Conservation (phyloP, 768 basidiomycete genomes). For the Roridomyces roridus region DNA sequence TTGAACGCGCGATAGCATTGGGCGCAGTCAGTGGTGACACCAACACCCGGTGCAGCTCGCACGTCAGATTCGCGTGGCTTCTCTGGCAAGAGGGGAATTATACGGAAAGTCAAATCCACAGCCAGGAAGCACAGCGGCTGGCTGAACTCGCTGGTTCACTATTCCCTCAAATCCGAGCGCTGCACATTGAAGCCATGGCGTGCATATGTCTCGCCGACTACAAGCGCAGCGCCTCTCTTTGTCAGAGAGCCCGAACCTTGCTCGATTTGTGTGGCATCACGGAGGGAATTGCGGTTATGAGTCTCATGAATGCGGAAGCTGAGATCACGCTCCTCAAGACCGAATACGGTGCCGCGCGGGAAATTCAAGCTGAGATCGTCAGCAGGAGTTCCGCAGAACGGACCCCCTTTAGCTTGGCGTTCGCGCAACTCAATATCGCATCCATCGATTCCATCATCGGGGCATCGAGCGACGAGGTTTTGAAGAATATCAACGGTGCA, state of each 20-base stretch:
- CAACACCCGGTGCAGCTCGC: too few relatives aligned
- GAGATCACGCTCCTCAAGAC: neutral
- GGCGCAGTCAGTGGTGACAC: too few relatives aligned
- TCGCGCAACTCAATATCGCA: neutral
- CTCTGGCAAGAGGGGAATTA: too few relatives aligned
- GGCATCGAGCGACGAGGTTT: too few relatives aligned
- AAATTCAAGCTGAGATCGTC: neutral
- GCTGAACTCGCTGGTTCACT: neutral
- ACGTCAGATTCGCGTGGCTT: too few relatives aligned
- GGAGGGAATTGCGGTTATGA: neutral
- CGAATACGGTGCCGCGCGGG: neutral
- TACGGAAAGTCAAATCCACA: too few relatives aligned
- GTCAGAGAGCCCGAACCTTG: neutral
- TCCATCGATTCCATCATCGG: too few relatives aligned
- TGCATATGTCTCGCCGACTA: neutral
- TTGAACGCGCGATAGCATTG: too few relatives aligned
- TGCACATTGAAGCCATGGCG: neutral
- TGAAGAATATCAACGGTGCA: too few relatives aligned
- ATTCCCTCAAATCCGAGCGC: neutral
- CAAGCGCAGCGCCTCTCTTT: neutral
- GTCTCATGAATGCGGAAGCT: neutral
- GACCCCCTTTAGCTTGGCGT: neutral
- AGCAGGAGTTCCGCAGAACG: neutral
- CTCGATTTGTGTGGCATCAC: neutral
- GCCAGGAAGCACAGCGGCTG: too few relatives aligned